Conservation (phyloP, 2,329 filamentous ascomycete genomes). For the Ploettnerulaceae sp. region DNA sequence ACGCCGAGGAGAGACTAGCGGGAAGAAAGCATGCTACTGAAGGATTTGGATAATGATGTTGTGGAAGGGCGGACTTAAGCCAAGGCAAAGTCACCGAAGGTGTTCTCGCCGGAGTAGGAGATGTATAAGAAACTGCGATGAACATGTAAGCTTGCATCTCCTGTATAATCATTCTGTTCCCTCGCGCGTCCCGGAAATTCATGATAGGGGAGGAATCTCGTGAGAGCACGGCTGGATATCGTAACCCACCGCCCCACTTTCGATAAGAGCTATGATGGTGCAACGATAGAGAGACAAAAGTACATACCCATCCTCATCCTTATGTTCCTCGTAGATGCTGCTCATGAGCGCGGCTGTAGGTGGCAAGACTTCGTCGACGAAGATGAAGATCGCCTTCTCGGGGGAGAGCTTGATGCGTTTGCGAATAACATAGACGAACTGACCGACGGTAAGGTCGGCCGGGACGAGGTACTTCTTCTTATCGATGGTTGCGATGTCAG, state of each 20-base stretch:
- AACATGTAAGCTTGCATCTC: slow-evolving; percentile 51
- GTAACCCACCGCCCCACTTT: slow-evolving; percentile 9
- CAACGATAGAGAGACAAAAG: slow-evolving; percentile 23
- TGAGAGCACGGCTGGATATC: neutral
- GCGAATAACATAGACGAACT: slow-evolving; percentile 99
- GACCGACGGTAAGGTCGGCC: slow-evolving; percentile 93
- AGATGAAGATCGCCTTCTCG: slow-evolving; percentile 99
- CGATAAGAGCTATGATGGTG: slow-evolving; percentile 22
- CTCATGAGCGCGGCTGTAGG: slow-evolving; percentile 98
- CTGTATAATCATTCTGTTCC: slow-evolving; percentile 2
- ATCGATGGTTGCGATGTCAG: slow-evolving; percentile 98
- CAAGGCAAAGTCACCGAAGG: slow-evolving; percentile 69
- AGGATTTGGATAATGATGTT: slow-evolving; percentile 1
- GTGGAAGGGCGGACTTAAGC: slow-evolving; percentile 5
- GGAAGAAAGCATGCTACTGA: slow-evolving; percentile 1
- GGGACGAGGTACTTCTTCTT: slow-evolving; percentile 99
- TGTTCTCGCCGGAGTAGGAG: slow-evolving; percentile 98
- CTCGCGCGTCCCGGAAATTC: neutral
- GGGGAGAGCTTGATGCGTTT: slow-evolving; percentile 99
- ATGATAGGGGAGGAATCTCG: too few relatives aligned
- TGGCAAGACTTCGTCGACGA: slow-evolving; percentile 95
- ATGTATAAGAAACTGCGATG: slow-evolving; percentile 74
- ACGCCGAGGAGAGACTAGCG: slow-evolving; percentile 9
- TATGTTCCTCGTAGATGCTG: slow-evolving; percentile 99
- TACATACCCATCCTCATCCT: slow-evolving; percentile 64